These are phyloP conservation scores for Clarireedia sp. DNA, from an alignment of 2,329 filamentous ascomycete species.

Conservation along the genomic window DNA sequence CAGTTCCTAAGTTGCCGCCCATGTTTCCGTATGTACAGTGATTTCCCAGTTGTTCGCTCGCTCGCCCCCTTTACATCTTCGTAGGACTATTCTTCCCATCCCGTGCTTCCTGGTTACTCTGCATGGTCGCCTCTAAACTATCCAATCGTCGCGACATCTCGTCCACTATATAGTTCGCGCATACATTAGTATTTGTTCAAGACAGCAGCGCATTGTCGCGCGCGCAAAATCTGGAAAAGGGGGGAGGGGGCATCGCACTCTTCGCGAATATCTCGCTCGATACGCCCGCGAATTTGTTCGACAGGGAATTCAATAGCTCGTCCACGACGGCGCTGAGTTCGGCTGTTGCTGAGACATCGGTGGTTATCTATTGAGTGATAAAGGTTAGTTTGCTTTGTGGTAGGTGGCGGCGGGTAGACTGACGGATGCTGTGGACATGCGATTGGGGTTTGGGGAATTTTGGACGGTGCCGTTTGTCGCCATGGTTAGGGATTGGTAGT, in stretches of 20 bases:
- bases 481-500: conserved; percentile 7
- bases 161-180: conserved; percentile 57
- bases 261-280: conserved; percentile 84
- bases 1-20: no score
- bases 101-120: conserved; percentile 18
- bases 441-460: conserved; percentile 18
- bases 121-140: conserved; percentile 48
- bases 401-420: not conserved
- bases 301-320: conserved; percentile 75
- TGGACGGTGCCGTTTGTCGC: conserved; percentile 12
- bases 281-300: conserved; percentile 76
- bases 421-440: conserved; percentile 17
- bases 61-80: conserved; percentile 13
- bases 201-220: no score
- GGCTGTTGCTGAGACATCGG: conserved; percentile 23
- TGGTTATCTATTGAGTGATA: conserved; percentile 11
- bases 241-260: conserved; percentile 46
- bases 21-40: not conserved
- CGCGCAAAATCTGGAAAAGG: not conserved
- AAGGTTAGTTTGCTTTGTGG: not conserved
- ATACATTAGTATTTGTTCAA: not conserved
- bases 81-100: conserved; percentile 24
- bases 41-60: not conserved
- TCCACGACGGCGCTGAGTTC: conserved; percentile 56
- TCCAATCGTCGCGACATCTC: conserved; percentile 86